These are phyloP conservation scores for Chaetomiaceae sp. DNA, from an alignment of 2,329 filamentous ascomycete species.

Conservation along the genomic window DNA sequence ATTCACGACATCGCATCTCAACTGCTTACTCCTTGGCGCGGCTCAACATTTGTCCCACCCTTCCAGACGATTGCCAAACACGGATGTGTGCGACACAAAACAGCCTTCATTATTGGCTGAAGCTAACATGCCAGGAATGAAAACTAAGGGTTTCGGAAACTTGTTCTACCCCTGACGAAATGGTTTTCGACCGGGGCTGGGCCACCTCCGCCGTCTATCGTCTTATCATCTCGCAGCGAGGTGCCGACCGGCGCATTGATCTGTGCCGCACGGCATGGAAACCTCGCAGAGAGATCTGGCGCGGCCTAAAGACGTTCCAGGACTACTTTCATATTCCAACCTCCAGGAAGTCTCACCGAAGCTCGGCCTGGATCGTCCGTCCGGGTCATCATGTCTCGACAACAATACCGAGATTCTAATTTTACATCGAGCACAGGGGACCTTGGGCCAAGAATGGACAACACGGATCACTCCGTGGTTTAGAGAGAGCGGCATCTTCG, in stretches of 20 bases:
- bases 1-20: neutral
- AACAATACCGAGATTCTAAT: neutral
- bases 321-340: too few species aligned
- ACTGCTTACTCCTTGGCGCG: conserved; percentile 19
- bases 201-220: too few species aligned
- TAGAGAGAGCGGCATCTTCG: neutral
- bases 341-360: conserved; percentile 2
- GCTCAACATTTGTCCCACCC: conserved; percentile 6
- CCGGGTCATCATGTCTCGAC: conserved; percentile 6
- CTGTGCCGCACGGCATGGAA: conserved; percentile 1
- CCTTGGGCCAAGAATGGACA: neutral
- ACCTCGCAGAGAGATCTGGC: neutral
- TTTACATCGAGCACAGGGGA: neutral
- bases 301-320: too few species aligned
- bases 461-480: neutral
- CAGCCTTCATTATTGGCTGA: neutral
- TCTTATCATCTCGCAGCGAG: neutral
- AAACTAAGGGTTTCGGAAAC: neutral
- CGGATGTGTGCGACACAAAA: neutral
- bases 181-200: too few species aligned
- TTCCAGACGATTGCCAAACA: neutral
- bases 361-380: too few species aligned
- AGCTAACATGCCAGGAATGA: neutral
- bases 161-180: neutral
- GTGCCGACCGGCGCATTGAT: neutral